Evolutionary conservation across 2,329 filamentous ascomycete species (phyloP).

Genomic region (Beauveria caledonica): DNA sequence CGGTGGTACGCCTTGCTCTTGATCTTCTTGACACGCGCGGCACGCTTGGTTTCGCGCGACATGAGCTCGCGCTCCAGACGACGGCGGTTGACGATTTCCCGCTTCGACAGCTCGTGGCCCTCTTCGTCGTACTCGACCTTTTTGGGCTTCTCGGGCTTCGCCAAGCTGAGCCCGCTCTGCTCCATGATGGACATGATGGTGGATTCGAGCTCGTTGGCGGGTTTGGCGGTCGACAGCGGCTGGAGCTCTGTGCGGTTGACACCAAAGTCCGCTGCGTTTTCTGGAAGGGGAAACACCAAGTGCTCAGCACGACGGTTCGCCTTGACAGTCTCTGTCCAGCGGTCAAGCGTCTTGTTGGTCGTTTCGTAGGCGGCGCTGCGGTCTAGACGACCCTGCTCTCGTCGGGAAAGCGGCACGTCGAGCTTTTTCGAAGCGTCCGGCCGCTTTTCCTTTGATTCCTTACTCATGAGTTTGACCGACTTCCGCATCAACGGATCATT

Average conservation of each 20-base stretch:
- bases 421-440: slow-evolving; percentile 55
- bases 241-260: slow-evolving; percentile 55
- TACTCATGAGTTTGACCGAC: slow-evolving; percentile 66
- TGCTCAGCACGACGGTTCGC: slow-evolving; percentile 87
- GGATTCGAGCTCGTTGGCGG: slow-evolving; percentile 73
- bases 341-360: slow-evolving; percentile 80
- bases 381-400: slow-evolving; percentile 79
- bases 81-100: slow-evolving; percentile 63
- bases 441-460: slow-evolving; percentile 45
- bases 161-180: slow-evolving; percentile 67
- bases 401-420: slow-evolving; percentile 71
- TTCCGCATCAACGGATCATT: slow-evolving; percentile 70
- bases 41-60: slow-evolving; percentile 79
- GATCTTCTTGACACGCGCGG: slow-evolving; percentile 96
- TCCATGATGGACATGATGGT: slow-evolving; percentile 84
- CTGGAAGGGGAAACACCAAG: slow-evolving; percentile 75
- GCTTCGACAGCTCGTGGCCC: slow-evolving; percentile 62
- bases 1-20: slow-evolving; percentile 94
- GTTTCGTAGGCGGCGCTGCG: slow-evolving; percentile 79
- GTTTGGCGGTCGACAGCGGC: slow-evolving; percentile 53
- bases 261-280: slow-evolving; percentile 56
- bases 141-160: slow-evolving; percentile 35
- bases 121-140: slow-evolving; percentile 61
- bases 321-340: slow-evolving; percentile 94
- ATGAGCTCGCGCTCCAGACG: slow-evolving; percentile 75